Base-by-base conservation (phyloP, 371 early-diverging fungal species). In the Actinomortierella wolfii region DNA sequence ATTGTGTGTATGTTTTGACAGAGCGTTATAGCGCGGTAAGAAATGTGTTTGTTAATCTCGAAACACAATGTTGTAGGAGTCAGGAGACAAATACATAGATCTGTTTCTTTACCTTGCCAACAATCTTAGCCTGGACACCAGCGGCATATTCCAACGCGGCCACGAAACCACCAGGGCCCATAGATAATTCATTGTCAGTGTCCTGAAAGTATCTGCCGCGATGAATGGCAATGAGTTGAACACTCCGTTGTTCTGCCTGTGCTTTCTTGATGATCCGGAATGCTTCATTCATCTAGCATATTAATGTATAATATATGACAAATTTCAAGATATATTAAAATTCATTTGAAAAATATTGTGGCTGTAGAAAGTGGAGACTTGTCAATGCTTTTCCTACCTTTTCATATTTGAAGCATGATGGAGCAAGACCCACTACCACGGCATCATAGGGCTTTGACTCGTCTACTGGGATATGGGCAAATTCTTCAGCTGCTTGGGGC, bases 91-190 rank as follows among this genome's bases (percentile, higher is more conserved):
- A 8, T 15, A 51, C n/a, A n/a, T n/a, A n/a, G n/a, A n/a, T n/a
- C n/a, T n/a, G n/a, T n/a, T 25, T 2, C 1, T 15, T 18, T 78
- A 78, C 78, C 60, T 95, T 95, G 4, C 95, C 95, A n/a, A 92
- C 91, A n/a, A 90, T 79, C 49, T 64, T 78, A 0, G 94, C 87
- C 25, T 80, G 77, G 21, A 64, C 67, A 5, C 84, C 92, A 0
- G 92, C 82, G 4, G 91, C 88, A 66, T 83, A 91, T 64, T 94
- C 94, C 34, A 95, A 78, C 2, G 91, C 92, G 63, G 86, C 80
- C 0, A 93, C 92, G 81, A 94, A 95, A 11, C 91, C 89, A 7
- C 95, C 95, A 2, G 94, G 95, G 0, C 95, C 95, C 62, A 95
- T 66, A 1, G 89, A 85, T 23, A 95, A 74, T 14, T 79, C 76